A percentile compares a stretch with the other conserved stretches of the same genome.
These are phyloP conservation scores for Macrotyloma uniflorum DNA, from an alignment of 306 rosid genomes.

Conservation along the genomic window DNA sequence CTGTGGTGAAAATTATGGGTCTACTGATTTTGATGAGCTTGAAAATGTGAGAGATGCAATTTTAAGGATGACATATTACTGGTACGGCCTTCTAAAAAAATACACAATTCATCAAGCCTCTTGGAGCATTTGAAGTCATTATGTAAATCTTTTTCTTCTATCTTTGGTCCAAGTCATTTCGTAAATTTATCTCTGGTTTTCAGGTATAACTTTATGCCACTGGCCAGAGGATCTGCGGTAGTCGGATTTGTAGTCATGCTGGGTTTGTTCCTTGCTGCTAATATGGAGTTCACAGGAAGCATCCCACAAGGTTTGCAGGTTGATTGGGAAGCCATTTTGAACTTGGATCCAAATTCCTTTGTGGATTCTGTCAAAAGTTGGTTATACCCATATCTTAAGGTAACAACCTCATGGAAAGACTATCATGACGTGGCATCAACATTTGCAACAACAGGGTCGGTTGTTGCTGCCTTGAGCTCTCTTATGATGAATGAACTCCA, in stretches of 20 bases:
- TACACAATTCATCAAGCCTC: conserved; percentile 9
- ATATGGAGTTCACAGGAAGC: conserved; percentile 88
- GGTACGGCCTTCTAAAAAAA: conserved; percentile 54
- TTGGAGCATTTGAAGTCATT: conserved; percentile 16
- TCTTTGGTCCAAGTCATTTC: conserved; percentile 7
- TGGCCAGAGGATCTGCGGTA: conserved; percentile 89
- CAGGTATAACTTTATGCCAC: conserved; percentile 99
- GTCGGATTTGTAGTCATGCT: conserved; percentile 84
- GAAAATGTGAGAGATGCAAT: conserved; percentile 93
- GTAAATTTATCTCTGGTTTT: conserved; percentile 33
- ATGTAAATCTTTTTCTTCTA: background rate
- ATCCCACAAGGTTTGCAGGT: conserved; percentile 82
- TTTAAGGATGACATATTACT: conserved; percentile 96
- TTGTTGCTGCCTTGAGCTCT: conserved; percentile 86
- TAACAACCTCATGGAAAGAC: conserved; percentile 91
- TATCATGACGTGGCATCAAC: conserved; percentile 77
- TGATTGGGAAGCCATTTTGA: conserved; percentile 95
- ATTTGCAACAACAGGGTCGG: conserved; percentile 81
- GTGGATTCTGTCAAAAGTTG: conserved; percentile 75
- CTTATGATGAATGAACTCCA: conserved; percentile 59
- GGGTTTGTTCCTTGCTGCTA: conserved; percentile 94
- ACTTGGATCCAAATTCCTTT: conserved; percentile 70
- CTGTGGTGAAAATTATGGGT: conserved; percentile 87
- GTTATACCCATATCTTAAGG: conserved; percentile 86
- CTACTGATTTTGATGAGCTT: conserved; percentile 68